Conservation (phyloP, 352 stramenopile species). For the Globisporangium ultimum region DNA sequence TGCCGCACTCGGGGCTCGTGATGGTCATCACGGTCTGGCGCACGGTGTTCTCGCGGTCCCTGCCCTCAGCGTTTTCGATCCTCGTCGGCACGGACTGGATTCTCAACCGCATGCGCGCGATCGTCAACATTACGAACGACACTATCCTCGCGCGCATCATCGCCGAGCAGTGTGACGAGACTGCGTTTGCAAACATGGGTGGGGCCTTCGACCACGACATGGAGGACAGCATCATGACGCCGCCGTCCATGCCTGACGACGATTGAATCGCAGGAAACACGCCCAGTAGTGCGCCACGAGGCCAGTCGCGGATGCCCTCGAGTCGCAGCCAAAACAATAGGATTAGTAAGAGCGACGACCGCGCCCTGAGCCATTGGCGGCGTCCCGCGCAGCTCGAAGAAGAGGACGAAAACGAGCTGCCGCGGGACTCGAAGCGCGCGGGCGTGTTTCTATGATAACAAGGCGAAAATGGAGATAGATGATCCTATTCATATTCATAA, state of each 20-base stretch:
- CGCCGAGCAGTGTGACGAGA: constrained; percentile 67
- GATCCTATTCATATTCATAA: too few species aligned
- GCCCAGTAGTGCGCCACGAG: constrained; percentile 11
- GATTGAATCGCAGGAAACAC: constrained; percentile 14
- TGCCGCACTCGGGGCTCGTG: constrained; percentile 68
- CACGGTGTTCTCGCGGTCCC: constrained; percentile 54
- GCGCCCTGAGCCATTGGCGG: too few species aligned
- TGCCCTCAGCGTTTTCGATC: constrained; percentile 64
- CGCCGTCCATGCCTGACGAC: constrained; percentile 2
- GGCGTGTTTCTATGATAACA: constrained; percentile 8
- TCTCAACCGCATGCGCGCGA: constrained; percentile 62
- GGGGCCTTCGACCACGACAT: constrained; percentile 3
- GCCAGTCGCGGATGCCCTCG: neutral
- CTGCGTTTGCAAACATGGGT: constrained; percentile 9
- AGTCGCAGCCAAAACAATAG: too few species aligned
- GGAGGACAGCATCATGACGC: constrained; percentile 13
- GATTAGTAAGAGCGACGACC: too few species aligned
- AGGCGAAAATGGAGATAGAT: neutral
- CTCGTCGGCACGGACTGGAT: constrained; percentile 73
- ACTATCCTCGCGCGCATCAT: constrained; percentile 78
- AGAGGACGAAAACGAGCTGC: constrained; percentile 1
- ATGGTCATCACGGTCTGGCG: constrained; percentile 80
- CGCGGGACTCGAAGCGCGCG: constrained; percentile 3
- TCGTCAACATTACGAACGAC: constrained; percentile 85
- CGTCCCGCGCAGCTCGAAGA: neutral